A percentile compares a stretch with the other conserved stretches of the same genome.
These are phyloP conservation scores for Vitis rupestris DNA, from an alignment of 164 flowering plant species.

Conservation along the genomic window DNA sequence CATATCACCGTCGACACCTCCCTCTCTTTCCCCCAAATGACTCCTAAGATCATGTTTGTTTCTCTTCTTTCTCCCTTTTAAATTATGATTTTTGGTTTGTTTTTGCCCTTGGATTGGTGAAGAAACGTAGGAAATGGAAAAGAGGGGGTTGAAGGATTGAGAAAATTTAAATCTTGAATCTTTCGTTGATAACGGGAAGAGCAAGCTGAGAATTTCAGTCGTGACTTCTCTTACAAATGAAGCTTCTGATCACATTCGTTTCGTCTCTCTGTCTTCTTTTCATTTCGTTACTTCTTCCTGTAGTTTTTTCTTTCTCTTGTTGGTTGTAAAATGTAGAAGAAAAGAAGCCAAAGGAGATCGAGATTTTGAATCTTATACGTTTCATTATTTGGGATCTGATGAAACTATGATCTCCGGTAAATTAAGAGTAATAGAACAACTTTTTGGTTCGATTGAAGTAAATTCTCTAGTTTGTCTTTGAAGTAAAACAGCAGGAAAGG, in stretches of 20 bases:
- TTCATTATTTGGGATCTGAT: too few relatives aligned
- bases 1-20: slow-evolving; percentile 54
- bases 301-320: too few relatives aligned
- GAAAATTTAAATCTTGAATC: background rate
- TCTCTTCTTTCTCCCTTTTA: slow-evolving; percentile 1
- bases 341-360: too few relatives aligned
- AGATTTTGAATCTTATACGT: too few relatives aligned
- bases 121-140: background rate
- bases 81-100: background rate
- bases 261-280: background rate
- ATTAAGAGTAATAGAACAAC: too few relatives aligned
- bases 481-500: too few relatives aligned
- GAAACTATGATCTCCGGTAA: too few relatives aligned
- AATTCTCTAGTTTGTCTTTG: too few relatives aligned
- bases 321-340: too few relatives aligned
- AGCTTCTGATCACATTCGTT: background rate
- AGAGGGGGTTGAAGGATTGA: too few relatives aligned
- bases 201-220: background rate
- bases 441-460: too few relatives aligned
- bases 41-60: slow-evolving; percentile 66
- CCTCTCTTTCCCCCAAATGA: slow-evolving; percentile 54
- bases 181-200: background rate
- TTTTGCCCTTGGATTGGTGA: background rate
- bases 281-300: background rate
- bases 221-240: background rate